Percentiles rank a stretch among this genome's conserved stretches.
Conservation (phyloP, 2,329 filamentous ascomycete genomes). For the Cercospora sp. region DNA sequence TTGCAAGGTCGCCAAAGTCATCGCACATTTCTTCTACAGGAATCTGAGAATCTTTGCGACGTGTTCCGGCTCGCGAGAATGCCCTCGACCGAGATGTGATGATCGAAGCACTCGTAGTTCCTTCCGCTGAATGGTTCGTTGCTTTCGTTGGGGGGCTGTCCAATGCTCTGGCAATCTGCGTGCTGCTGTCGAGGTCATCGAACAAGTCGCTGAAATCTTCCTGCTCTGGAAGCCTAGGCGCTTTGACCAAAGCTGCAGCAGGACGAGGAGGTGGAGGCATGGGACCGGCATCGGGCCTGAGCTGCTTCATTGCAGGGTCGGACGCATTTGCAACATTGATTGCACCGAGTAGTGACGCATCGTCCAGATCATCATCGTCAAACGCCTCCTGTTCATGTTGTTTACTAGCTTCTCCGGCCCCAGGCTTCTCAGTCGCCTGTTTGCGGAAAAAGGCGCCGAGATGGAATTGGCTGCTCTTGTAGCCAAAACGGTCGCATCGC, state of each 20-base stretch:
- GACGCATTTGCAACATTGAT: neutral
- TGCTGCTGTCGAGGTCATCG: conserved; percentile 46
- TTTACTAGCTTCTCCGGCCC: neutral
- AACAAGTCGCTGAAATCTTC: conserved; percentile 31
- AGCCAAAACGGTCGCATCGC: conserved; percentile 38
- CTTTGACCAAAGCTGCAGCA: neutral
- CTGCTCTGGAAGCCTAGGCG: neutral
- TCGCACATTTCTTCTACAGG: conserved; percentile 26
- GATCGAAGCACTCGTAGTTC: neutral
- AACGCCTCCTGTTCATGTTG: conserved; percentile 23
- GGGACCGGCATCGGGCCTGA: neutral
- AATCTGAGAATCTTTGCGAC: neutral
- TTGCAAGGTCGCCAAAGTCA: conserved; percentile 46
- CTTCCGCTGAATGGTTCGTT: neutral
- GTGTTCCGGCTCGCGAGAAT: neutral
- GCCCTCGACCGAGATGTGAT: neutral
- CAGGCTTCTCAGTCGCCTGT: neutral
- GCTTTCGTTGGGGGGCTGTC: conserved; percentile 4
- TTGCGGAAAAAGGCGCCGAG: conserved; percentile 39
- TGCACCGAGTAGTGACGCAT: conserved; percentile 18
- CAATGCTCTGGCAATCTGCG: conserved; percentile 49
- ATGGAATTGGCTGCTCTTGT: conserved; percentile 40
- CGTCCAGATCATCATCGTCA: conserved; percentile 36
- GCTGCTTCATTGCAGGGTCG: neutral
- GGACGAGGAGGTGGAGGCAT: conserved; percentile 16